Evolutionary conservation across 352 stramenopile species (phyloP), one percentile per base, ranked within the genome.

Genomic region (Pythium sukuiense): DNA sequence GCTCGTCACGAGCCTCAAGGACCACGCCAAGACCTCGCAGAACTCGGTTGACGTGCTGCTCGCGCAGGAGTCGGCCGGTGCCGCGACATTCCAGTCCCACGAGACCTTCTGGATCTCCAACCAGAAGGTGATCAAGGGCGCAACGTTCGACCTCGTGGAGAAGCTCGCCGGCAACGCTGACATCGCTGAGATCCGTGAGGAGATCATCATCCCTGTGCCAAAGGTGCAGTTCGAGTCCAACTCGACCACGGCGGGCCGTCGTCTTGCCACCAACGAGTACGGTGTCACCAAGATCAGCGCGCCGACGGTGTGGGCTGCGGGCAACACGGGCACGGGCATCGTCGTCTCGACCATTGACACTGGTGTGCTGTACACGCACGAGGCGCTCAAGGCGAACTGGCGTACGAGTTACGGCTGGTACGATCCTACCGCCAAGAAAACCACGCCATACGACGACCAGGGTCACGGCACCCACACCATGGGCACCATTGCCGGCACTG

Each of bases 401-500:
- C 35, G 35, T 13, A 41, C 6, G 6, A 16, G 6, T 5, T 41
- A 41, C 35, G 35, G 35, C 35, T 79, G 62, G 63, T 80, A 63
- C 56, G 65, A 80, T 11, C 73, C 73, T 1, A 70, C 76, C 46
- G 62, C 30, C 7, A 50, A 69, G 6, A 56, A 37, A 7, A 39
- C 46, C 6, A 12, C 30, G n/a, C 72, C 73, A 16, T 76, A 71
- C 49, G 73, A 80, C 52, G 29, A 41, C 35, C 53, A 63, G 16
- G 66, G 66, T 37, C 73, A 77, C 50, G 73, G 73, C 29, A 71
- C 66, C 2, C 58, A 66, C 55, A 68, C 59, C 2, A 64, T 63
- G 37, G 32, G 30, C 12, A 59, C 46, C 0, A 67, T 67, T 16
- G 65, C 30, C 7, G 65, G 59, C 13, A 7, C 39, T 0, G 43